Conservation (phyloP, 441 rosid genomes). For the Pelargonium citronellum region DNA sequence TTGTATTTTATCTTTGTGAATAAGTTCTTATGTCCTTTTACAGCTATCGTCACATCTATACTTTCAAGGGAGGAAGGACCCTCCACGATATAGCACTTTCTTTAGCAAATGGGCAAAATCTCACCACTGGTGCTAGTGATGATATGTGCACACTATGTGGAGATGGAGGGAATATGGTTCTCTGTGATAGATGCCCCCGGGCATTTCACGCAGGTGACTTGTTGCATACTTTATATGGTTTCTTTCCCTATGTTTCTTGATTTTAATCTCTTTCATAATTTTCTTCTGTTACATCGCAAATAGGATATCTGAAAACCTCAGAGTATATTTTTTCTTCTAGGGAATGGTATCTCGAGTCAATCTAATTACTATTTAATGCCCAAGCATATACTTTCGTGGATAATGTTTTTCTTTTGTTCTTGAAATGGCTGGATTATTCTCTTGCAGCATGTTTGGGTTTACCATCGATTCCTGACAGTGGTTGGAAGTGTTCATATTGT, state of each 20-base stretch:
- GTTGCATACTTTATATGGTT: neutral
- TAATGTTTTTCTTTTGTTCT: conserved; percentile 4
- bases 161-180: conserved; percentile 63
- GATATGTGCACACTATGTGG: conserved; percentile 86
- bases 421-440: conserved; percentile 21
- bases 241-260: too few relatives aligned
- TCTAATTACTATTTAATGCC: neutral
- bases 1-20: conserved; percentile 2
- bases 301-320: neutral
- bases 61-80: conserved; percentile 57
- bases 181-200: conserved; percentile 71
- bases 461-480: conserved; percentile 52
- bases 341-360: neutral
- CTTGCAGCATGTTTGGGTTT: conserved; percentile 76
- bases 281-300: neutral
- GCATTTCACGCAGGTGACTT: conserved; percentile 71
- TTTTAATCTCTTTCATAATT: too few relatives aligned
- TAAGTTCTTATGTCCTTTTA: conserved; percentile 21
- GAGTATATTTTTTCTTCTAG: neutral
- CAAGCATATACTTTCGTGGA: conserved; percentile 2
- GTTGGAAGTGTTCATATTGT: conserved; percentile 79
- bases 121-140: conserved; percentile 63
- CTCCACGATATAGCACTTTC: conserved; percentile 88
- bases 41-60: conserved; percentile 89
- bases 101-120: conserved; percentile 63